Conservation (phyloP, 2,329 filamentous ascomycete genomes). For the Dactylonectria macrodidyma region DNA sequence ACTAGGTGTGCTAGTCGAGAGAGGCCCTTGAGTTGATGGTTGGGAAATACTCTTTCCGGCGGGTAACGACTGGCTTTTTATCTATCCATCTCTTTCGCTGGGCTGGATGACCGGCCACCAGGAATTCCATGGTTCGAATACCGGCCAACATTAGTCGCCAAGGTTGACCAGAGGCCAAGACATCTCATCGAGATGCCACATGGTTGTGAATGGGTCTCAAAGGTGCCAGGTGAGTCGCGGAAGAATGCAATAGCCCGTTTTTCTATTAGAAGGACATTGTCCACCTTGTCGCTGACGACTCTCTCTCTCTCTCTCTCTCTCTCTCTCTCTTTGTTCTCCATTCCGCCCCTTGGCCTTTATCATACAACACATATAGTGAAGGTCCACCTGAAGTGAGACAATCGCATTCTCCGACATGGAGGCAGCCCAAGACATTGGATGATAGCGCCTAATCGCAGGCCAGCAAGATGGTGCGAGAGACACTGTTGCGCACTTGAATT, state of each 20-base stretch:
- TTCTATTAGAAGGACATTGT: constrained; percentile 26
- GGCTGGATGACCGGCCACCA: constrained; percentile 17
- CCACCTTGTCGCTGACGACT: constrained; percentile 4
- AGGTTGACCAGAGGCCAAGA: constrained; percentile 31
- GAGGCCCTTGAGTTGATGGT: constrained; percentile 9
- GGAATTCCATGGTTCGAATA: constrained; percentile 35
- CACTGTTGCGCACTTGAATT: constrained; percentile 40
- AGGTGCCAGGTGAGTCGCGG: constrained; percentile 9
- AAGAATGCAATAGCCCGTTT: constrained; percentile 42
- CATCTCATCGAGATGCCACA: constrained; percentile 42
- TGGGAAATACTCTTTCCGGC: background rate
- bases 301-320: constrained; percentile 6
- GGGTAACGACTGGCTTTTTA: constrained; percentile 40
- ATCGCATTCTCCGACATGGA: constrained; percentile 19
- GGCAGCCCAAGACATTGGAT: constrained; percentile 27
- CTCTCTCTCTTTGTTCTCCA: constrained; percentile 37
- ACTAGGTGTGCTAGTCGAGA: constrained; percentile 26
- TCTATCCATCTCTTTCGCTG: constrained; percentile 28
- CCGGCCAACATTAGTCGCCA: constrained; percentile 40
- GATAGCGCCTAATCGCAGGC: constrained; percentile 32
- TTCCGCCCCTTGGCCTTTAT: constrained; percentile 26
- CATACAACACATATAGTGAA: constrained; percentile 1
- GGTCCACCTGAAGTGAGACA: background rate
- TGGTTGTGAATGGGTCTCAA: constrained; percentile 27
- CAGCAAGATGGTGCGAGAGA: constrained; percentile 36